Percentiles rank a stretch among this genome's conserved stretches.
These are phyloP conservation scores for Fusarium longipes DNA, from an alignment of 2,329 filamentous ascomycete genomes.

Conservation along the genomic window DNA sequence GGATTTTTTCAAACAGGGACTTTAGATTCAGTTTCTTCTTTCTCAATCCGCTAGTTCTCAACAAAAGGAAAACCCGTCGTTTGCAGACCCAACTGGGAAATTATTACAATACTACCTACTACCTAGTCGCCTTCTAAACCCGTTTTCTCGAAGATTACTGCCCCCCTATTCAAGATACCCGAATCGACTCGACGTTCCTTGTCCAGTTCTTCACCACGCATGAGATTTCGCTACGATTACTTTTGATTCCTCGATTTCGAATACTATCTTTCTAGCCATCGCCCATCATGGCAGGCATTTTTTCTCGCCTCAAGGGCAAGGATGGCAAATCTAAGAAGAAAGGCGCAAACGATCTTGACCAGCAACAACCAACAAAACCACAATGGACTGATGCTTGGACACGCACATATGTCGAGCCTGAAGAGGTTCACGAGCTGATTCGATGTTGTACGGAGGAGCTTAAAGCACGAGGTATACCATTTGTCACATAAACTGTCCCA, in stretches of 20 bases:
- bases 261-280: slow-evolving; percentile 14
- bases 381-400: slow-evolving; percentile 90
- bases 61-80: slow-evolving; percentile 25
- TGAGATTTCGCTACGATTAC: slow-evolving; percentile 17
- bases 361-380: slow-evolving; percentile 73
- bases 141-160: slow-evolving; percentile 22
- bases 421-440: slow-evolving; percentile 90
- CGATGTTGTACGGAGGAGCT: slow-evolving; percentile 88
- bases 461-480: slow-evolving; percentile 85
- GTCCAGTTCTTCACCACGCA: slow-evolving; percentile 25
- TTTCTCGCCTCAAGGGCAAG: slow-evolving; percentile 78
- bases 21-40: not conserved
- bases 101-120: slow-evolving; percentile 22
- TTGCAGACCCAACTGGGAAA: slow-evolving; percentile 30
- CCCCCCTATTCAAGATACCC: slow-evolving; percentile 36
- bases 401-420: slow-evolving; percentile 82
- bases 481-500: slow-evolving; percentile 5
- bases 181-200: slow-evolving; percentile 28
- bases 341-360: slow-evolving; percentile 62
- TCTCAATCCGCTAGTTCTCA: slow-evolving; percentile 7
- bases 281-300: slow-evolving; percentile 66
- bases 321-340: slow-evolving; percentile 78
- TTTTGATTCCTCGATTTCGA: slow-evolving; percentile 19
- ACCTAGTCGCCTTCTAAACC: slow-evolving; percentile 2
- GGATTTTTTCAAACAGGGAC: slow-evolving; percentile 2